Evolutionary conservation across 1,139 yeast species (phyloP).

Genomic region (Protomyces gravidus): DNA sequence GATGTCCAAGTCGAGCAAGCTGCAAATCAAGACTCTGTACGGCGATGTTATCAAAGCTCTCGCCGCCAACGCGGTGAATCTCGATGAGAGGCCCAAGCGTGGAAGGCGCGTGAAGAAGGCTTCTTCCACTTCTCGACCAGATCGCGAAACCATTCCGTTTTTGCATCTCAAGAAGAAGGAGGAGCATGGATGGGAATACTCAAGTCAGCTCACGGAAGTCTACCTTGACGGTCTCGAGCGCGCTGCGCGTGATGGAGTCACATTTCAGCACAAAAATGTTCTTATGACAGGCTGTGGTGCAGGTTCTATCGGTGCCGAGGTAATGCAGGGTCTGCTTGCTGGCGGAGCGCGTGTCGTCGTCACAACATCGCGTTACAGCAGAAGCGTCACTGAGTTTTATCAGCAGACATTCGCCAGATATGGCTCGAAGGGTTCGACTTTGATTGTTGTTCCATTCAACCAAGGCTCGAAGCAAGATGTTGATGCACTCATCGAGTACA

Average conservation of each 20-base stretch:
- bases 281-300: conserved; percentile 98
- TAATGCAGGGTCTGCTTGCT: conserved; percentile 85
- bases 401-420: conserved; percentile 87
- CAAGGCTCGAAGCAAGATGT: conserved; percentile 87
- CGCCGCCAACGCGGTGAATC: conserved; percentile 38
- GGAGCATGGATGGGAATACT: conserved; percentile 78
- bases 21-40: conserved; percentile 76
- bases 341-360: conserved; percentile 98
- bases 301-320: conserved; percentile 97
- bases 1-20: conserved; percentile 56
- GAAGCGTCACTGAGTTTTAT: conserved; percentile 90
- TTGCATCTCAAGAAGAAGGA: conserved; percentile 77
- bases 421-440: conserved; percentile 87
- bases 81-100: conserved; percentile 24
- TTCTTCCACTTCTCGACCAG: conserved; percentile 46
- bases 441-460: conserved; percentile 95
- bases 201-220: conserved; percentile 65
- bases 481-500: conserved; percentile 74
- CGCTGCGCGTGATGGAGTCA: conserved; percentile 86
- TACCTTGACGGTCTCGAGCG: conserved; percentile 87
- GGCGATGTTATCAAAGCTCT: conserved; percentile 71
- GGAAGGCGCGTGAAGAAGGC: conserved; percentile 23
- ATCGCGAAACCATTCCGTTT: conserved; percentile 78
- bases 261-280: conserved; percentile 83
- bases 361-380: conserved; percentile 92